A percentile compares a stretch with the other conserved stretches of the same genome.
These are phyloP conservation scores for Penicillium robsamsonii DNA, from an alignment of 495 filamentous ascomycete species.

Conservation along the genomic window DNA sequence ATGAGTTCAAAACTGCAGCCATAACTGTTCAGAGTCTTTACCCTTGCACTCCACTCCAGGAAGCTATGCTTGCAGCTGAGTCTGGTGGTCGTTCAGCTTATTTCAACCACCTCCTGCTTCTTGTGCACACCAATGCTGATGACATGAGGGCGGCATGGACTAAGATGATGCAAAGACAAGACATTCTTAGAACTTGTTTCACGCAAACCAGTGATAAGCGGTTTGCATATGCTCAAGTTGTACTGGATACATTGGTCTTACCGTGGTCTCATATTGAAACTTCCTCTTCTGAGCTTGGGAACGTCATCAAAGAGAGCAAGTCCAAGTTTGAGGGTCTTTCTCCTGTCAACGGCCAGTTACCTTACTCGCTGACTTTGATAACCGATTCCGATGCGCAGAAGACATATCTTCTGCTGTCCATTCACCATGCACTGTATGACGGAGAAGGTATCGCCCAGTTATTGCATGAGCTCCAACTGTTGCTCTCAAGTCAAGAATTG, in stretches of 20 bases:
- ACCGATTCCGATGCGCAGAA: constrained; percentile 12
- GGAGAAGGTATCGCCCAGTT: constrained; percentile 65
- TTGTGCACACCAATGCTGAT: constrained; percentile 42
- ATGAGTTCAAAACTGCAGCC: constrained; percentile 25
- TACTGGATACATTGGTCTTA: constrained; percentile 35
- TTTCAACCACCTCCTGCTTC: constrained; percentile 54
- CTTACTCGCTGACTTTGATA: constrained; percentile 31
- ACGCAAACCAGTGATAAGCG: constrained; percentile 46
- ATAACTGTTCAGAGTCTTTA: constrained; percentile 52
- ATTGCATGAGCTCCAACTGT: constrained; percentile 60
- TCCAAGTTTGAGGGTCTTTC: constrained; percentile 22
- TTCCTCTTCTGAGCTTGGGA: constrained; percentile 13
- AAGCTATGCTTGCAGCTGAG: constrained; percentile 70
- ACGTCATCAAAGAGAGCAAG: constrained; percentile 23
- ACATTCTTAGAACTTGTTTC: constrained; percentile 64
- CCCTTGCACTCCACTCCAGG: constrained; percentile 79
- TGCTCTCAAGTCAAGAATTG: constrained; percentile 45
- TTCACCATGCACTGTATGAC: constrained; percentile 84
- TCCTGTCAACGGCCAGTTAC: constrained; percentile 24
- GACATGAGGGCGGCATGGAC: constrained; percentile 47
- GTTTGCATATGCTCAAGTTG: constrained; percentile 58
- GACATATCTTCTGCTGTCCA: constrained; percentile 52
- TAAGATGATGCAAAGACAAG: constrained; percentile 53
- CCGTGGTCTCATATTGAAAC: constrained; percentile 25
- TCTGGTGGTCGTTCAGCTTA: constrained; percentile 43